Base-by-base conservation (phyloP, 345 rosid species). In the Rhizophora mangle region DNA sequence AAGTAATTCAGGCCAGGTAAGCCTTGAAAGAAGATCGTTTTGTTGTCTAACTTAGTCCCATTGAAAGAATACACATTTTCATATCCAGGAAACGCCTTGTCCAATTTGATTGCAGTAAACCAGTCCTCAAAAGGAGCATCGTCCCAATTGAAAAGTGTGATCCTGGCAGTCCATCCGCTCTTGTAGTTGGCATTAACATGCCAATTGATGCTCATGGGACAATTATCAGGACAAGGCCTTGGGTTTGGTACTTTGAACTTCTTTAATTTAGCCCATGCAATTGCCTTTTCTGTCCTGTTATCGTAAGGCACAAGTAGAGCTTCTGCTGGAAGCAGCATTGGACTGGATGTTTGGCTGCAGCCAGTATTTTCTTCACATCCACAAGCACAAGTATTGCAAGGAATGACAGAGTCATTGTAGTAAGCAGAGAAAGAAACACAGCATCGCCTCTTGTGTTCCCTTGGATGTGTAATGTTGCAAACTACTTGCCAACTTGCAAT, bases 181-280 rank as follows among this genome's bases (percentile, higher is more conserved):
- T n/a, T 74, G 72, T 82, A 85, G 70, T 96, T 95, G 1, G 96
- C 72, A 60, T 81, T 85, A 1, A 96, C 11, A 72, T 92, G 97
- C 98, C 99, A 96, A 60, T 92, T 92, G 65, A 96, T 79, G 68
- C 97, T 96, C 22, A 92, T 97, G 2, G 91, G 93, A n/a, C 98
- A 96, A 60, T 96, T 92, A 68, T 92, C 97, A 0, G 97, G 91
- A 55, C 99, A 96, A 0, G 98, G 99, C 59, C 86, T 65, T 11
- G 83, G 85, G 54, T 78, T 78, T 0, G 93, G 94, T 19, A 92
- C 21, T 10, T 69, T 72, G 55, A 69, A 54, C 32, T 78, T 82
- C 64, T 88, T 88, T 27, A 85, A 70, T 52, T 63, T 76, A 18
- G 97, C 97, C 93, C 96, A 92, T 27, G 98, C 99, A 53, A 67